These are phyloP conservation scores for Falciphora oryzae DNA, from an alignment of 2,329 filamentous ascomycete genomes.

Conservation along the genomic window DNA sequence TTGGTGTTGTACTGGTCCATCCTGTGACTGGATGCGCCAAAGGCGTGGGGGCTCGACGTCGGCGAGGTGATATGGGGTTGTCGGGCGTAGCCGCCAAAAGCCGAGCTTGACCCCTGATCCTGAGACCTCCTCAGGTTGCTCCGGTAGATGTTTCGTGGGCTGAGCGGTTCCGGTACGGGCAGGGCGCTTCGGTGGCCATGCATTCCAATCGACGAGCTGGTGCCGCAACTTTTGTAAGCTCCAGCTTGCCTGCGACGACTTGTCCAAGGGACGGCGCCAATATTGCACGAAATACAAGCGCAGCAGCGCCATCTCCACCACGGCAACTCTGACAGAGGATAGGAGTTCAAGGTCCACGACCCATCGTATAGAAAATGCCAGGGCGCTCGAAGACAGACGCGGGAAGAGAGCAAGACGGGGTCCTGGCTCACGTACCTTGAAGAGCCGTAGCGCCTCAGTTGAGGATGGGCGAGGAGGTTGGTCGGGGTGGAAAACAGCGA, in stretches of 20 bases:
- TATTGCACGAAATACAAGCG: background rate
- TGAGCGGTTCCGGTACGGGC: conserved; percentile 45
- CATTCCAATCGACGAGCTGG: conserved; percentile 48
- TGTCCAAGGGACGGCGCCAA: background rate
- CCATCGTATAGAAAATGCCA: too few species aligned
- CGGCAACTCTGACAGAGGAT: too few species aligned
- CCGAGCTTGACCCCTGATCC: conserved; percentile 46
- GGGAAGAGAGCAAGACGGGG: background rate
- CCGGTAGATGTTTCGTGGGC: conserved; percentile 50
- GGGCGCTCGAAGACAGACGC: background rate
- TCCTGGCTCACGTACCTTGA: conserved; percentile 43
- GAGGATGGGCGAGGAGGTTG: conserved; percentile 42
- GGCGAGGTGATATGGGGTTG: conserved; percentile 52
- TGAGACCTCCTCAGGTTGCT: conserved; percentile 39
- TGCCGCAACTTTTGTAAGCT: conserved; percentile 38
- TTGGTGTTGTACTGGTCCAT: conserved; percentile 44
- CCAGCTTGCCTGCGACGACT: background rate
- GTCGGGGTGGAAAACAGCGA: conserved; percentile 40
- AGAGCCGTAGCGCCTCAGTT: conserved; percentile 44
- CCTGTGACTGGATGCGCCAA: conserved; percentile 35
- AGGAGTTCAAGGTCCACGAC: background rate
- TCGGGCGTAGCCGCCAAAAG: conserved; percentile 39
- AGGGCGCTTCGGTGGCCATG: conserved; percentile 49
- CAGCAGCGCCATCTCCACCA: background rate
- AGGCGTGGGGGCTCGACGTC: conserved; percentile 42